phyloP scores from a whole-genome alignment of 2,329 filamentous ascomycete genomes.

The Aspergillus sp. region DNA sequence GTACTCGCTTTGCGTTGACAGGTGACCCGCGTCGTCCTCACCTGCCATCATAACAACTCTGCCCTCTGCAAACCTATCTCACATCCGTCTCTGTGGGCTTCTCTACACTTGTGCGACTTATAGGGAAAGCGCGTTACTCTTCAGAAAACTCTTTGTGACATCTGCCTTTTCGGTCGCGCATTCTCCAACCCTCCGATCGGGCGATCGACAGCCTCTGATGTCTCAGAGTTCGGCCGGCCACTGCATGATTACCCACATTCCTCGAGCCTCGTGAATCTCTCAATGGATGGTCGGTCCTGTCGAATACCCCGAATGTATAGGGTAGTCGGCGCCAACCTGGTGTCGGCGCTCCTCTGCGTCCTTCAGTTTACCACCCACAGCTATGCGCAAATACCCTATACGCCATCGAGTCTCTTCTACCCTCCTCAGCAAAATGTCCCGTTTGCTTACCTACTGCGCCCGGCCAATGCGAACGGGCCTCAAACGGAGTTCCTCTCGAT shows the following conservation, averaged over 20 bases:
- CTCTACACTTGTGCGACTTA: neutral
- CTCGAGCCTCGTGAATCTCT: constrained; percentile 11
- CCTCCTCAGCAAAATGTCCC: constrained; percentile 55
- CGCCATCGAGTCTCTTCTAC: constrained; percentile 73
- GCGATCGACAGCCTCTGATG: constrained; percentile 24
- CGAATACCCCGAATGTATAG: constrained; percentile 20
- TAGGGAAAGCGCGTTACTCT: constrained; percentile 11
- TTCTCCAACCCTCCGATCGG: constrained; percentile 21
- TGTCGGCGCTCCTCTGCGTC: constrained; percentile 22
- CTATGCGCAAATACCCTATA: constrained; percentile 68
- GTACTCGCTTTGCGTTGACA: constrained; percentile 19
- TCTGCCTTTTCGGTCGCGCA: constrained; percentile 13
- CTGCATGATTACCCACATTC: constrained; percentile 11
- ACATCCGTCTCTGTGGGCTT: neutral
- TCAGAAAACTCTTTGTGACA: neutral
- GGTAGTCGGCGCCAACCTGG: constrained; percentile 17
- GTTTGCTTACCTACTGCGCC: constrained; percentile 72
- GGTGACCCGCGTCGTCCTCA: neutral
- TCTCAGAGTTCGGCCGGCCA: constrained; percentile 14
- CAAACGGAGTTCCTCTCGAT: constrained; percentile 65
- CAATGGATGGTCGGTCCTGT: constrained; percentile 25
- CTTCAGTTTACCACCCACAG: constrained; percentile 28
- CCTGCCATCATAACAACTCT: constrained; percentile 8
- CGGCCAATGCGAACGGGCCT: constrained; percentile 51
- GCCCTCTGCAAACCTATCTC: neutral